Conservation (phyloP, 208 protist species). For the Naegleria fowleri region DNA sequence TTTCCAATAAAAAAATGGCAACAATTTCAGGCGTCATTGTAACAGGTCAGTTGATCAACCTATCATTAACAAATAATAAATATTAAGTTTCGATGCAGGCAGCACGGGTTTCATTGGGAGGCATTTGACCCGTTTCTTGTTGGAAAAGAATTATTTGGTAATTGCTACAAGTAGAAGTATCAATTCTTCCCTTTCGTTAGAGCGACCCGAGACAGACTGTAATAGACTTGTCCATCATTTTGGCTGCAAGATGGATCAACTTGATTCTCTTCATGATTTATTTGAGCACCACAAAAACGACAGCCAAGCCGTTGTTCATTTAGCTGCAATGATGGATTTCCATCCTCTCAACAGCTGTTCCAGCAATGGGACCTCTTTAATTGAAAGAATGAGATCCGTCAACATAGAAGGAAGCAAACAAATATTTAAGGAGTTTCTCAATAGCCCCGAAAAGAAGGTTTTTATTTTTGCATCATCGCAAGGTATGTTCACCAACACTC, state of each 20-base stretch:
- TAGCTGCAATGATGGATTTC: constrained; percentile 3
- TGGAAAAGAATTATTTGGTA: not conserved
- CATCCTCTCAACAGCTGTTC: not conserved
- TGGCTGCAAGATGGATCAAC: not conserved
- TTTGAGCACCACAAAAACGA: not conserved
- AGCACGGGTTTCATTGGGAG: not conserved
- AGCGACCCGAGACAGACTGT: not conserved
- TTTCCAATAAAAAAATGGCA: not conserved
- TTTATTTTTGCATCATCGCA: constrained; percentile 9
- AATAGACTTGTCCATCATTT: not conserved
- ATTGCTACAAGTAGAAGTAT: not conserved
- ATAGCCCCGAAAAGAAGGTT: not conserved
- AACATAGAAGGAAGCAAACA: not conserved
- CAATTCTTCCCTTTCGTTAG: not conserved
- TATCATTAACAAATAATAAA: no score
- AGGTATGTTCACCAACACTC: no score
- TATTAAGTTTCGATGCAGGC: not conserved
- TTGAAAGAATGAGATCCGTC: not conserved
- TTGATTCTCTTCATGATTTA: not conserved
- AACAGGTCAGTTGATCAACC: not conserved
- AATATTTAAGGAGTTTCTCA: not conserved
- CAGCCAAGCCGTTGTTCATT: not conserved
- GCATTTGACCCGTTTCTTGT: not conserved
- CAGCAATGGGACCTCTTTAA: no score
- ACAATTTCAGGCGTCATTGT: not conserved